Evolutionary conservation across 441 rosid genomes (phyloP), one percentile per base, ranked within the genome.

Genomic region (Mallotus repandus): DNA sequence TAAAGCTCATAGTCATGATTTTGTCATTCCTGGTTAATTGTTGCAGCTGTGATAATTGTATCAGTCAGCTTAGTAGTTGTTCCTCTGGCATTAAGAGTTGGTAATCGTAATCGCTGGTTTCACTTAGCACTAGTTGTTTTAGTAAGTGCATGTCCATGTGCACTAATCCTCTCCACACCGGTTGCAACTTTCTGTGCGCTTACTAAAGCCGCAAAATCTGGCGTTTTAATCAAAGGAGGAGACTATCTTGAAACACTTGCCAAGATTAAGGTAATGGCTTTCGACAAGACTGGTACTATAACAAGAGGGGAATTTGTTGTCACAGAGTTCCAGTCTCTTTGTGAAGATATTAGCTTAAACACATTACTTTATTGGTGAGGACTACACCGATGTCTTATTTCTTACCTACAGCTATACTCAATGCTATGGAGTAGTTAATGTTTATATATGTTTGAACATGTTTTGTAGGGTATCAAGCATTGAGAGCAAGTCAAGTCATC

Each of bases 141-240:
- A 73, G 99, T 95, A 14, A 91, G 99, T 69, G 94, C 91, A 66
- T 95, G 99, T 60, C 99, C 98, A 15, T 93, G 99, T 74, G 94
- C 93, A 4, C 91, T 95, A 7, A 80, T 95, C 65, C 90, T 95
- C 55, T 95, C 99, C 7, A 93, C 99, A 18, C 99, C 98, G 4
- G 93, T 93, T 50, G 98, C 89, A n/a, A 91, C 89, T 38, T 93
- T 91, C 78, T 93, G 99, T 78, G 94, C 97, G 25, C 94, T 96
- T 56, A 86, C 95, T 8, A 87, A 83, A 46, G 97, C 99, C 15
- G 99, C 99, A 67, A 81, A 85, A 25, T 80, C 86, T 21, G 98
- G 98, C 55, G 89, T 96, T 78, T 78, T 96, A 4, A 83, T 96
- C 79, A 96, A 96, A 84, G 92, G 97, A 7, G 97, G 89, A 1